Evolutionary conservation across 306 rosid genomes (phyloP), one percentile per base, ranked within the genome.

Genomic region (Mucuna pruriens): DNA sequence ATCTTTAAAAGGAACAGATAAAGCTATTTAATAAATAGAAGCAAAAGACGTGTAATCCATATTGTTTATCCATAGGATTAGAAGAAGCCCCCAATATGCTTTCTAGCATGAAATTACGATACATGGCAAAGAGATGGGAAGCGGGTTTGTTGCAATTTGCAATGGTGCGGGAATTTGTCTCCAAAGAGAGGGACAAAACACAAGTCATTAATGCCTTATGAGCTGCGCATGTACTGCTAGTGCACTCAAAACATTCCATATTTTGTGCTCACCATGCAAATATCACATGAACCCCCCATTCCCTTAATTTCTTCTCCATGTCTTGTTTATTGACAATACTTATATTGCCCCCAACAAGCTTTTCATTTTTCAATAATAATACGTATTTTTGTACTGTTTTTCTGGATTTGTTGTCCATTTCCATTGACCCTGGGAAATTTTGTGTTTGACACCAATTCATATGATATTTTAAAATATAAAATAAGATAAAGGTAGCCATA

Each of bases 201-300:
- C 34, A 42, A 76, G 68, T 77, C 62, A 72, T 54, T 0, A 22
- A 81, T 79, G 81, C 82, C 39, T 51, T 73, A 52, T 46, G 78
- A 70, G 80, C 81, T 66, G 73, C 62, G 83, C 83, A 74, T 80
- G 64, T 83, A 62, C 13, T 71, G 62, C 64, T 42, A 61, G 1
- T 71, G 87, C 80, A 36, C 75, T 23, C 62, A 58, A 78, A 39
- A 71, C 76, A 85, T 83, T 83, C 78, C 88, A 38, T 61, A 26
- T 45, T 82, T 69, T 83, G 66, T 73, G 86, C 77, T 75, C 74
- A 84, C 23, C 91, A 88, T 81, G 86, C 69, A 78, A 64, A 58
- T 26, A 22, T 67, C 80, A 57, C 82, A 66, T 12, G 4, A 29
- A 26, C 15, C 49, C 54, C 54, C 55, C 29, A 3, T 26, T 69